Conservation (phyloP, 1,284 basidiomycete genomes). For the Ustilago loliicola region DNA sequence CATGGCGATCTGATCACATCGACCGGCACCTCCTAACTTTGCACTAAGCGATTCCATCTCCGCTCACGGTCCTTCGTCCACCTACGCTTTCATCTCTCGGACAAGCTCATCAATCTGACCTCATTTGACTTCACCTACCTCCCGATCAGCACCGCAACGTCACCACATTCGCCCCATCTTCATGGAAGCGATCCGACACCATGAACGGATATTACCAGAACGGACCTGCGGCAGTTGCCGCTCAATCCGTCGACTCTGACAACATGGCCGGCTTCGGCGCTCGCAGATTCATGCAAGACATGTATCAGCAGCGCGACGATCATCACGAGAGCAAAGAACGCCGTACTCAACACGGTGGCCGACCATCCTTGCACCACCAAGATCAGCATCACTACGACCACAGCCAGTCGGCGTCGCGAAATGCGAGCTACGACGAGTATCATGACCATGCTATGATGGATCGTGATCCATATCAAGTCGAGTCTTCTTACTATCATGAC, state of each 20-base stretch:
- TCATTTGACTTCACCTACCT: not conserved
- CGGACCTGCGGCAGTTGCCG: constrained; percentile 7
- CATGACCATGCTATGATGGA: not conserved
- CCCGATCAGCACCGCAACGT: not conserved
- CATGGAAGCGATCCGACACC: not conserved
- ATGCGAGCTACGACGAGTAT: not conserved
- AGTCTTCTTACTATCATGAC: not conserved
- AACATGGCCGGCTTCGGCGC: constrained; percentile 55
- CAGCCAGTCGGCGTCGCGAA: not conserved
- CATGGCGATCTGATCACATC: constrained; percentile 3
- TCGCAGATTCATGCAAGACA: constrained; percentile 43
- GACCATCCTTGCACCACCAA: constrained; percentile 4
- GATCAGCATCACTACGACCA: constrained; percentile 10
- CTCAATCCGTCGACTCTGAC: constrained; percentile 6
- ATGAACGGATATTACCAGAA: constrained; percentile 17
- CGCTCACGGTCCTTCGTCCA: not conserved
- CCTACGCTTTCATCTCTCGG: not conserved
- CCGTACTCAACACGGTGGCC: not conserved
- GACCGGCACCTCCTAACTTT: not conserved
- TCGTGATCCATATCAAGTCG: not conserved
- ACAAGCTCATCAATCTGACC: not conserved
- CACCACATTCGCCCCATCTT: not conserved
- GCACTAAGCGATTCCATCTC: not conserved
- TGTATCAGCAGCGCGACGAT: constrained; percentile 25
- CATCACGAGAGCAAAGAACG: not conserved